Percentiles rank a stretch among this genome's conserved stretches.
These are phyloP conservation scores for Phanerochaete carnosa DNA, from an alignment of 768 basidiomycete genomes.

Conservation along the genomic window DNA sequence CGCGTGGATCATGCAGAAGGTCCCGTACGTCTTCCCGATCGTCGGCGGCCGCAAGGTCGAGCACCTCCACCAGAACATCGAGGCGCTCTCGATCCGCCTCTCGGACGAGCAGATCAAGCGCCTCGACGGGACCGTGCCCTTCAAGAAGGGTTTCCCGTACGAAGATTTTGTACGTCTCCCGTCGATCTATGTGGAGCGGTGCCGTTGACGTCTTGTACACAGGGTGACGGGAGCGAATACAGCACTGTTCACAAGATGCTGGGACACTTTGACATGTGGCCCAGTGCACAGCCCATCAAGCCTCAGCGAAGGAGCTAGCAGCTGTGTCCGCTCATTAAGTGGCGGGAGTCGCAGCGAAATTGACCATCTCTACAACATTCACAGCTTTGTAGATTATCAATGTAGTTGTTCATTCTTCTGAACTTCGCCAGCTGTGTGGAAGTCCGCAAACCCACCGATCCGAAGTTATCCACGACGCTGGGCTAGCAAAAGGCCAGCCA, in stretches of 20 bases:
- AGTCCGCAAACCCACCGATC: too few relatives aligned
- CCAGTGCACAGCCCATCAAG: conserved; percentile 18
- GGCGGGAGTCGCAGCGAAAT: too few relatives aligned
- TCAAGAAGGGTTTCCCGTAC: conserved; percentile 43
- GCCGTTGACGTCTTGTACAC: background rate
- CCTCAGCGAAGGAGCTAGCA: too few relatives aligned
- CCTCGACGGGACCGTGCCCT: conserved; percentile 37
- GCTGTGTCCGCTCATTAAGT: too few relatives aligned
- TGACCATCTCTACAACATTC: too few relatives aligned
- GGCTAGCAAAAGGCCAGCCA: too few relatives aligned
- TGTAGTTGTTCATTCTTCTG: too few relatives aligned
- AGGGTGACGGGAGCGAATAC: conserved; percentile 22
- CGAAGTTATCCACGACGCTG: too few relatives aligned
- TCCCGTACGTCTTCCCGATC: too few relatives aligned
- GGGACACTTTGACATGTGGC: conserved; percentile 26
- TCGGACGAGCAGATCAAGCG: conserved; percentile 39
- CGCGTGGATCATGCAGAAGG: too few relatives aligned
- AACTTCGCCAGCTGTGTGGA: too few relatives aligned
- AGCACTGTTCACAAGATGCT: conserved; percentile 7
- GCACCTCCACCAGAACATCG: conserved; percentile 43
- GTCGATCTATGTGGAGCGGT: background rate
- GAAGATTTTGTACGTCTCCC: conserved; percentile 24
- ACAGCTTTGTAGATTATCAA: too few relatives aligned
- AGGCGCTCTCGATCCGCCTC: conserved; percentile 43
- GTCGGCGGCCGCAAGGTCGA: conserved; percentile 47